These are phyloP conservation scores for Diaporthe citrichinensis DNA, from an alignment of 2,329 filamentous ascomycete genomes.

Conservation along the genomic window DNA sequence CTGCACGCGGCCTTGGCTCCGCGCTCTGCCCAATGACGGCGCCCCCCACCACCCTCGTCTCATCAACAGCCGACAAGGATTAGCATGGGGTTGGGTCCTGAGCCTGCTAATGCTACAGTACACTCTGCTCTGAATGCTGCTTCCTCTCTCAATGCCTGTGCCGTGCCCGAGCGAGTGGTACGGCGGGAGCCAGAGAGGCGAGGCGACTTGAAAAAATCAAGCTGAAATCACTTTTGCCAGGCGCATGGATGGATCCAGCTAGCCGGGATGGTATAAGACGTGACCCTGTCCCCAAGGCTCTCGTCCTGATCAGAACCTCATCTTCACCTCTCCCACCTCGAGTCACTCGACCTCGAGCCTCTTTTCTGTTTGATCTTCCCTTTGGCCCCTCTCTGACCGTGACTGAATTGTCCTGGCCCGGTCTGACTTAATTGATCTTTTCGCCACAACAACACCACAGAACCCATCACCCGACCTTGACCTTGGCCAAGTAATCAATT, in stretches of 20 bases:
- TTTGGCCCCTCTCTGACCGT: background rate
- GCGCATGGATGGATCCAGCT: constrained; percentile 22
- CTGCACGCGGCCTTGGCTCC: constrained; percentile 25
- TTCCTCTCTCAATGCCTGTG: background rate
- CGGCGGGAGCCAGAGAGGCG: background rate
- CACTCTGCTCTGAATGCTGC: background rate
- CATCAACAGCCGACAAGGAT: constrained; percentile 11
- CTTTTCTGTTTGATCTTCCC: background rate
- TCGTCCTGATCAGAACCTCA: background rate
- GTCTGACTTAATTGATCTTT: background rate
- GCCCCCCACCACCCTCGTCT: background rate
- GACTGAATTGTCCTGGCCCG: background rate
- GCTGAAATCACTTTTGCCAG: background rate
- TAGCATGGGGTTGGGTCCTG: background rate
- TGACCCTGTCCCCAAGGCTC: background rate
- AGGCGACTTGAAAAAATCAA: background rate
- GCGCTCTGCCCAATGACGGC: constrained; percentile 5
- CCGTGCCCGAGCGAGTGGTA: constrained; percentile 15
- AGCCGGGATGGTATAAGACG: constrained; percentile 25
- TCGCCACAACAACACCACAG: background rate
- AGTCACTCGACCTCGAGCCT: background rate
- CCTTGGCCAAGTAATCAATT: background rate
- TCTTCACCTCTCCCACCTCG: background rate
- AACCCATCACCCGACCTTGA: background rate
- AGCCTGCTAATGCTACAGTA: background rate